phyloP scores from a whole-genome alignment of 805 yeast species.

The Barnettozyma wickerhamii region DNA sequence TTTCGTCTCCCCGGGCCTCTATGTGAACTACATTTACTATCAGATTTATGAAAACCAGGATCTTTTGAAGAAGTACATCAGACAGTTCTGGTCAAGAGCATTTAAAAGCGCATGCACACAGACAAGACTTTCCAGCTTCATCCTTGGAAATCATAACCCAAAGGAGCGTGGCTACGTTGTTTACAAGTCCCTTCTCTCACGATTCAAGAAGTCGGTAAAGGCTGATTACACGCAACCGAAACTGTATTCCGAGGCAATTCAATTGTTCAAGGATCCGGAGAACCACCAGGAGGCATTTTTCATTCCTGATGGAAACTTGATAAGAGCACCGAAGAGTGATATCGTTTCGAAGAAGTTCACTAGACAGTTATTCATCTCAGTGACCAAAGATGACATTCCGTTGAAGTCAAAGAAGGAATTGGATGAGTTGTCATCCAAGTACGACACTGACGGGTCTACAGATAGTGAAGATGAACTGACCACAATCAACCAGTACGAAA shows the following conservation, averaged over 20 bases:
- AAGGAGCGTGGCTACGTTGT: slow-evolving; percentile 67
- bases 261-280: slow-evolving; percentile 33
- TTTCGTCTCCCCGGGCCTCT: slow-evolving; percentile 1
- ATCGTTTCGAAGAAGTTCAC: slow-evolving; percentile 62
- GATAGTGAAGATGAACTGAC: slow-evolving; percentile 38
- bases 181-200: slow-evolving; percentile 47
- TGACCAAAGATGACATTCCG: slow-evolving; percentile 71
- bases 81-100: slow-evolving; percentile 56
- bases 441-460: slow-evolving; percentile 36
- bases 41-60: slow-evolving; percentile 3
- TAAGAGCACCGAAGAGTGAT: slow-evolving; percentile 86
- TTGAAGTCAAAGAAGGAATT: slow-evolving; percentile 32
- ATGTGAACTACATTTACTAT: background rate
- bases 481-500: slow-evolving; percentile 46
- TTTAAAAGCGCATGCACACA: slow-evolving; percentile 51
- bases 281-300: slow-evolving; percentile 48
- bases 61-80: slow-evolving; percentile 32
- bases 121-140: slow-evolving; percentile 77
- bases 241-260: slow-evolving; percentile 39
- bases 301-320: slow-evolving; percentile 75
- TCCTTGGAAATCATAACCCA: slow-evolving; percentile 56
- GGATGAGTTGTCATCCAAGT: slow-evolving; percentile 29
- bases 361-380: slow-evolving; percentile 71
- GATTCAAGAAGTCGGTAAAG: slow-evolving; percentile 31
- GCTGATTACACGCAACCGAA: slow-evolving; percentile 62